These are phyloP conservation scores for Symbiodinium pilosum DNA, from an alignment of 73 alveolate species.

Conservation along the genomic window DNA sequence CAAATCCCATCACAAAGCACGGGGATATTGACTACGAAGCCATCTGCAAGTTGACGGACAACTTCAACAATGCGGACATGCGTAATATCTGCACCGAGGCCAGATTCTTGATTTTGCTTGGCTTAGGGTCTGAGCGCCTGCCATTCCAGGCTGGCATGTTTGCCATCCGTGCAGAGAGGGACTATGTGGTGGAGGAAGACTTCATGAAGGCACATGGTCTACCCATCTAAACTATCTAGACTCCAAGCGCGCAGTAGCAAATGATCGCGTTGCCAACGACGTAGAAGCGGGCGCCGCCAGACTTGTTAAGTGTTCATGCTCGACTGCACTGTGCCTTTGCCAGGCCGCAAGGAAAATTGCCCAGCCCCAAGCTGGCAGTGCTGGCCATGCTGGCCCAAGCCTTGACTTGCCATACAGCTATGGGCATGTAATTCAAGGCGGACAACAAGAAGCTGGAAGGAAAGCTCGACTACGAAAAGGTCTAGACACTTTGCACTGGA, in stretches of 20 bases:
- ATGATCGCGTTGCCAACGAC: neutral
- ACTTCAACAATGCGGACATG: conserved; percentile 99
- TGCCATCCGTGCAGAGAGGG: conserved; percentile 99
- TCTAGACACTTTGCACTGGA: neutral
- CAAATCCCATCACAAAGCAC: conserved; percentile 99
- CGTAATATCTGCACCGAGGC: conserved; percentile 99
- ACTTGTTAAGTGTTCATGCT: conserved; percentile 97
- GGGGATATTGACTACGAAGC: conserved; percentile 99
- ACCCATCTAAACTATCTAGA: neutral
- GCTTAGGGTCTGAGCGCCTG: neutral
- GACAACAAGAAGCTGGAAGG: conserved; percentile 94
- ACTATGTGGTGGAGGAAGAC: conserved; percentile 99
- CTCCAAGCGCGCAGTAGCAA: no score
- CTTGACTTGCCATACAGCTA: neutral
- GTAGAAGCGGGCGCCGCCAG: conserved; percentile 45
- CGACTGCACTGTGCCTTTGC: neutral
- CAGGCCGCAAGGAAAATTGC: conserved; percentile 1
- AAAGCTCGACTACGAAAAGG: conserved; percentile 93
- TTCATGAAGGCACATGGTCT: conserved; percentile 97
- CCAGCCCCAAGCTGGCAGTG: neutral
- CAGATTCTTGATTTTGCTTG: neutral
- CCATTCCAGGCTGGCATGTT: conserved; percentile 98
- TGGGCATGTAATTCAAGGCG: neutral
- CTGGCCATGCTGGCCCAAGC: neutral
- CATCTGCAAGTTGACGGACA: conserved; percentile 98